These are phyloP conservation scores for Kwoniella dendrophila DNA, from an alignment of 768 basidiomycete genomes.

Conservation along the genomic window DNA sequence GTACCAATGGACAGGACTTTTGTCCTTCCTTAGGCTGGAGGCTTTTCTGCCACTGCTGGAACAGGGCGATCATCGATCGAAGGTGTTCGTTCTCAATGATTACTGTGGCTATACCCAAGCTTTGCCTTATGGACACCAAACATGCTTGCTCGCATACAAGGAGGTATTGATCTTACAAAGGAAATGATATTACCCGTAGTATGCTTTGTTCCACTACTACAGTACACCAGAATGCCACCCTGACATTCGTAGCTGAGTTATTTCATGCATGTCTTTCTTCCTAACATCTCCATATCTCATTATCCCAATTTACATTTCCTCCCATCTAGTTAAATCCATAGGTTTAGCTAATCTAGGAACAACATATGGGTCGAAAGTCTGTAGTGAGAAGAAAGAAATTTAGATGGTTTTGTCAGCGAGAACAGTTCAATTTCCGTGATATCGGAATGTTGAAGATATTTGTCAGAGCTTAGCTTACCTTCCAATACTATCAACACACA, in stretches of 20 bases:
- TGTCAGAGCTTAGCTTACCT: slow-evolving; percentile 30
- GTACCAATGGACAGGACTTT: no score
- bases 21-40: no score
- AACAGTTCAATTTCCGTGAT: neutral
- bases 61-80: neutral
- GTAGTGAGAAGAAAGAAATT: neutral
- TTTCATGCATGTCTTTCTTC: no score
- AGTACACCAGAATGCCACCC: no score
- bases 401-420: neutral
- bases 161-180: no score
- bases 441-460: neutral
- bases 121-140: no score
- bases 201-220: no score
- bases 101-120: no score
- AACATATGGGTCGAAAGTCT: slow-evolving; percentile 57
- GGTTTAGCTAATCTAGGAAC: slow-evolving; percentile 52
- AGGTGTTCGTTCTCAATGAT: neutral
- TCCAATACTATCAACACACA: slow-evolving; percentile 43
- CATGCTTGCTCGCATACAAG: no score
- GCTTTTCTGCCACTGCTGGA: neutral
- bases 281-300: neutral
- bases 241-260: no score
- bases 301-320: slow-evolving; percentile 36
- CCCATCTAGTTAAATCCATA: slow-evolving; percentile 56
- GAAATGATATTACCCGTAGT: no score